Percentiles rank a stretch among this genome's conserved stretches.
Evolutionary conservation across 1,139 yeast species (phyloP).

Genomic region (Pichia kudriavzevii): DNA sequence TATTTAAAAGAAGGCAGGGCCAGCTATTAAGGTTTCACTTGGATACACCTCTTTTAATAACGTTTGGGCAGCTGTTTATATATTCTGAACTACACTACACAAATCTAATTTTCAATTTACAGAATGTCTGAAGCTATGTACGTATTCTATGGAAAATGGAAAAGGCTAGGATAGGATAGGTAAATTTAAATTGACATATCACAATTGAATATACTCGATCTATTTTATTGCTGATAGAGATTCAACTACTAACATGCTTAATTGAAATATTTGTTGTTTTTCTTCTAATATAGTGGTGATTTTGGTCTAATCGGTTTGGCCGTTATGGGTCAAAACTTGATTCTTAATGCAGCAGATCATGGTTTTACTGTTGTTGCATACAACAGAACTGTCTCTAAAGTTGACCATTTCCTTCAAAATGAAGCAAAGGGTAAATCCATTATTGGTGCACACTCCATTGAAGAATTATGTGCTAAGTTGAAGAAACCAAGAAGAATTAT

Average conservation of each 20-base stretch:
- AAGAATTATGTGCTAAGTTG: conserved; percentile 80
- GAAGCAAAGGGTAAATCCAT: conserved; percentile 97
- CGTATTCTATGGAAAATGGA: conserved; percentile 1
- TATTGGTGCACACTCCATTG: conserved; percentile 90
- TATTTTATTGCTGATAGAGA: too few relatives aligned
- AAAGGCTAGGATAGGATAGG: too few relatives aligned
- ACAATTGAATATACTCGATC: too few relatives aligned
- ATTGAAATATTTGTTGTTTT: too few relatives aligned
- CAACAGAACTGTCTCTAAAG: conserved; percentile 96
- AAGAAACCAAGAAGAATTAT: conserved; percentile 97
- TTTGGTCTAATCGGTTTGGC: conserved; percentile 99
- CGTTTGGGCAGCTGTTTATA: too few relatives aligned
- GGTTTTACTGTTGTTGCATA: conserved; percentile 95
- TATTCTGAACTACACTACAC: too few relatives aligned
- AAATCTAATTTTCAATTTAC: too few relatives aligned
- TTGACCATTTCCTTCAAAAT: conserved; percentile 83
- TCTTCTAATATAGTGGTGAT: conserved; percentile 57
- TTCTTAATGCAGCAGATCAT: conserved; percentile 96
- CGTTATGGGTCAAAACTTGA: conserved; percentile 99
- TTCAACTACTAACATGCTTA: too few relatives aligned
- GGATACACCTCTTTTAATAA: too few relatives aligned
- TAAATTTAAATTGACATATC: too few relatives aligned
- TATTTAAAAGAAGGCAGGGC: too few relatives aligned
- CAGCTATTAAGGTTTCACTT: too few relatives aligned
- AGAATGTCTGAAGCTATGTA: conserved; percentile 13